Percentiles rank a stretch among this genome's conserved stretches.
Conservation (phyloP, 1,284 basidiomycete genomes). For the Rugosomyces carneus region DNA sequence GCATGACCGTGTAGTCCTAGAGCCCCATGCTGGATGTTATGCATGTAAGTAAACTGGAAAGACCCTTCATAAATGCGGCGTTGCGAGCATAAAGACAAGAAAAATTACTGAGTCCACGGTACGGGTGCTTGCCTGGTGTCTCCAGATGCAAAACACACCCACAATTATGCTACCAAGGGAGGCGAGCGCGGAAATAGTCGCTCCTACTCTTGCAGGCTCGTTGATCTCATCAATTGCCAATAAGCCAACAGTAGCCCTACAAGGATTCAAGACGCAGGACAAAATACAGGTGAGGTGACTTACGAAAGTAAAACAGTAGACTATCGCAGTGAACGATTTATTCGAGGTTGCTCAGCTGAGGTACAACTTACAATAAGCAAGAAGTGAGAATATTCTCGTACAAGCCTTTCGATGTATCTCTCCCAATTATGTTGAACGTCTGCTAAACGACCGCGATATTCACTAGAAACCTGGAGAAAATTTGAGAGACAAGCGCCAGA, state of each 20-base stretch:
- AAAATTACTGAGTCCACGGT: conserved; percentile 36
- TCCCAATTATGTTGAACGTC: conserved; percentile 45
- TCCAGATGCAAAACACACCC: conserved; percentile 52
- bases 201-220: conserved; percentile 32
- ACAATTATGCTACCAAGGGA: conserved; percentile 48
- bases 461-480: conserved; percentile 29
- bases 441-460: conserved; percentile 42
- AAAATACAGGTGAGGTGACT: conserved; percentile 15
- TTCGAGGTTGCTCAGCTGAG: conserved; percentile 3
- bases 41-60: conserved; percentile 44
- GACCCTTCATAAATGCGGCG: not conserved
- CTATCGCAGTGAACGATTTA: conserved; percentile 22
- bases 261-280: not conserved
- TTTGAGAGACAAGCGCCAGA: not conserved
- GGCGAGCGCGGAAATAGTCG: conserved; percentile 41
- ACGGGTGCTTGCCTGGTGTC: conserved; percentile 42
- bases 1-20: conserved; percentile 45
- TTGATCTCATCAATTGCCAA: conserved; percentile 39
- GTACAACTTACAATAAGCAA: conserved; percentile 39
- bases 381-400: conserved; percentile 49
- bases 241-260: conserved; percentile 45
- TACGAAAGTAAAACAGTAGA: conserved; percentile 54
- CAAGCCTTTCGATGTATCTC: conserved; percentile 40
- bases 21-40: conserved; percentile 39
- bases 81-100: not conserved